These are phyloP conservation scores for Salix viminalis DNA, from an alignment of 345 rosid species.

Conservation along the genomic window DNA sequence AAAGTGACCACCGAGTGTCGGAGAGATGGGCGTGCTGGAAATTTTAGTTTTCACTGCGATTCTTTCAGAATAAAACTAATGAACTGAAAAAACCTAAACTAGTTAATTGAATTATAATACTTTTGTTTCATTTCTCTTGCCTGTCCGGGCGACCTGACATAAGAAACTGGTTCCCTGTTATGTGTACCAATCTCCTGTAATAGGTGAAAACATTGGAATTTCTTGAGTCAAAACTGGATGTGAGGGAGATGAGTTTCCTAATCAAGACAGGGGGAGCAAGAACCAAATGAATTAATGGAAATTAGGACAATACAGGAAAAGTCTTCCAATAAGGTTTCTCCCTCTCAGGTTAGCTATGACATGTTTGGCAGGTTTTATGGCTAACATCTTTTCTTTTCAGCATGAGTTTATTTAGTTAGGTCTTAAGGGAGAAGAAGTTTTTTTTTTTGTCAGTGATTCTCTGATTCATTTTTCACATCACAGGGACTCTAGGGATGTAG, in stretches of 20 bases:
- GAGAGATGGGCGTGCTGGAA: not conserved
- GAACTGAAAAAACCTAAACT: not conserved
- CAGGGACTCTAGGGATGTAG: constrained; percentile 19
- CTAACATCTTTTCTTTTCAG: not conserved
- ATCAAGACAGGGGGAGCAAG: constrained; percentile 32
- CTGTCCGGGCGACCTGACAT: constrained; percentile 36
- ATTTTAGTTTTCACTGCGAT: not conserved
- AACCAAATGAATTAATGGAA: constrained; percentile 8
- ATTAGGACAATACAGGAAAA: not conserved
- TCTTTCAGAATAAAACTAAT: not conserved
- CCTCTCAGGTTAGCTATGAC: not conserved
- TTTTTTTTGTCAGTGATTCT: not conserved
- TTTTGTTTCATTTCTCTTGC: not conserved
- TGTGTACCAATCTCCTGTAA: constrained; percentile 41
- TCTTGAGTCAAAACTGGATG: constrained; percentile 9
- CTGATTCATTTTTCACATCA: not conserved
- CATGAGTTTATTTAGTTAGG: not conserved
- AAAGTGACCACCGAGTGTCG: not conserved
- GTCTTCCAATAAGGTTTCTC: constrained; percentile 8
- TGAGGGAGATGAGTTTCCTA: constrained; percentile 20
- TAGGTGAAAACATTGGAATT: constrained; percentile 20
- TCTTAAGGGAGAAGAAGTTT: not conserved
- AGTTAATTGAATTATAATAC: not conserved
- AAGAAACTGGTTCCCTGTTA: constrained; percentile 55
- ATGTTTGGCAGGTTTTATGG: not conserved